Percentiles rank a stretch among this genome's conserved stretches.
These are phyloP conservation scores for Pythium volutum DNA, from an alignment of 352 stramenopile species.

Conservation along the genomic window DNA sequence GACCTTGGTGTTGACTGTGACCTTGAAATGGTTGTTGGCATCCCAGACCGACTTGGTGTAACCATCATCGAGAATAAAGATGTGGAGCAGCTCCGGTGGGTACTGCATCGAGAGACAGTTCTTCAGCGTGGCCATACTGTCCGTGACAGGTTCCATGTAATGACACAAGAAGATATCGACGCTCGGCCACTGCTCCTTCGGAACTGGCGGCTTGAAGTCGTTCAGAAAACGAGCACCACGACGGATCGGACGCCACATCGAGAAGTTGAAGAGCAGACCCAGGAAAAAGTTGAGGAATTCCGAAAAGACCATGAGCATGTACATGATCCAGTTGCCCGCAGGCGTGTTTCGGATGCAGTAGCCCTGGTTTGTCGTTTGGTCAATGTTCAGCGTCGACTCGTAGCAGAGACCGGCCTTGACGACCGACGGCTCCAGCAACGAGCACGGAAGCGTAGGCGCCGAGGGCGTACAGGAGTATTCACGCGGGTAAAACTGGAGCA, in stretches of 20 bases:
- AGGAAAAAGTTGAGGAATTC: constrained; percentile 88
- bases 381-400: constrained; percentile 73
- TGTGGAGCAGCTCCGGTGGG: constrained; percentile 80
- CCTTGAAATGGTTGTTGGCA: constrained; percentile 89
- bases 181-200: constrained; percentile 86
- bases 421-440: constrained; percentile 45
- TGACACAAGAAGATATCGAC: constrained; percentile 89
- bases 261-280: constrained; percentile 88
- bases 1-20: constrained; percentile 88
- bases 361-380: constrained; percentile 50
- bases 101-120: constrained; percentile 88
- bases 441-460: constrained; percentile 69
- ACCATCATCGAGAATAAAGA: constrained; percentile 88
- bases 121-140: constrained; percentile 84
- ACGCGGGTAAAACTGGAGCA: constrained; percentile 81
- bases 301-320: constrained; percentile 81
- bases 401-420: constrained; percentile 39
- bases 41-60: constrained; percentile 90
- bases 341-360: constrained; percentile 80
- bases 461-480: constrained; percentile 75
- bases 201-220: constrained; percentile 88
- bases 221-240: constrained; percentile 85
- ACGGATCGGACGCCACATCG: constrained; percentile 89
- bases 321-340: constrained; percentile 75
- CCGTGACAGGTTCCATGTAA: constrained; percentile 87